Evolutionary conservation across 2,329 filamentous ascomycete species (phyloP), one percentile per base, ranked within the genome.

Genomic region (Coniochaeta sp.): DNA sequence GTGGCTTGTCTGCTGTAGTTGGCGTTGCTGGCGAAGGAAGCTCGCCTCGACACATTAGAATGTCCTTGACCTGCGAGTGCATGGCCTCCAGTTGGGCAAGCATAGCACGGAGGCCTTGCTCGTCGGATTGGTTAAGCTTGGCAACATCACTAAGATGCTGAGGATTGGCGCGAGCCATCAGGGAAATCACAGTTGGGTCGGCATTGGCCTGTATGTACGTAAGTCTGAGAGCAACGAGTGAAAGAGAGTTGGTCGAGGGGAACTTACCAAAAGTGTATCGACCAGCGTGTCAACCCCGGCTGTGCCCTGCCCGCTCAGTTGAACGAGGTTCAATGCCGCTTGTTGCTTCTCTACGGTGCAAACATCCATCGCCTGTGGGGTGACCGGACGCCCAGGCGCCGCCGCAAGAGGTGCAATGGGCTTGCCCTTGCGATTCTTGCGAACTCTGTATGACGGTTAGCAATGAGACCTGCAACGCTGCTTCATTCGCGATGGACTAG

Each of bases 271-370:
- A 64, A 90, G 77, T 59, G 83, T 79, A 62, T 83, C 77, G 58
- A 87, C 77, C 61, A 90, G 79, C 57, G 77, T 76, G 61, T 79
- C 74, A 57, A 86, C 69, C 34, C 77, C 76, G 57, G 83, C 75
- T 26, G 80, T 77, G 59, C 73, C 73, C 63, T 79, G 76, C 64
- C 79, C 77, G 59, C 77, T 78, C 56, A 90, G 75, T 63, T 82
- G 80, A 52, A 81, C 77, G 34, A 91, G 77, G 62, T 84, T 86
- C 62, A 90, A 78, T 5, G 86, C 87, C 50, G 85, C 81, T 68
- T 89, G 87, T 68, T 88, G 81, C 70, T 89, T 84, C 58, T 81
- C 78, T 22, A 89, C 73, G n/a, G 73, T 77, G 57, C 75, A 77
- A 59, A 74, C 72, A 64, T 68, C 76, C 26, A 65, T 36, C 22